Evolutionary conservation across 306 rosid genomes (phyloP), one percentile per base, ranked within the genome.

Genomic region (Astragalus glycyphyllos): DNA sequence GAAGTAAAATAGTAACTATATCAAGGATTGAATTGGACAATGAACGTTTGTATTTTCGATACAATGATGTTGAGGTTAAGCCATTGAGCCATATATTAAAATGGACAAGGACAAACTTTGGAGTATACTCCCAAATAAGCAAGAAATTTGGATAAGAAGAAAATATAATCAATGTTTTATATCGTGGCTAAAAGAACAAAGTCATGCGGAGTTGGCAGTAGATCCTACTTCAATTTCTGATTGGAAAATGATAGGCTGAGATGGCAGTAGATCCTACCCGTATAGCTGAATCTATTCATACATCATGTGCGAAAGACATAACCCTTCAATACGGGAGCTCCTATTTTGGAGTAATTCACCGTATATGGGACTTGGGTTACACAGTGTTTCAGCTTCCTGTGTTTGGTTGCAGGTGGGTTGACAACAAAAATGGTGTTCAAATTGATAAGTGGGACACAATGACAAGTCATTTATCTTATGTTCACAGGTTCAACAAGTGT

Each of bases 391-490:
- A 15, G 17, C 32, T 34, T 0, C 38, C 0, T 4, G 38, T 34
- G 38, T 34, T 51, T 9, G 58, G 58, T 51, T 51, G 58, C 58
- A 8, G 17, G 12, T 16, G 32, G 58, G 58, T 51, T 17, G 58
- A 51, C 6, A 17, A 51, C 6, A 51, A 17, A 5, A 50, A 20
- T 51, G 34, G 35, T 6, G 1, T 20, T 9, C 4, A 7, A 53
- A 32, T 51, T 15, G 32, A 51, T 51, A 4, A 8, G 20, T 51
- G n/a, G n/a, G n/a, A n/a, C n/a, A n/a, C n/a, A n/a, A n/a, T n/a
- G n/a, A n/a, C n/a, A n/a, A n/a, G n/a, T n/a, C n/a, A n/a, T n/a
- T n/a, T n/a, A n/a, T n/a, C n/a, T n/a, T n/a, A n/a, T n/a, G n/a
- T n/a, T n/a, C n/a, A n/a, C n/a, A n/a, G n/a, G n/a, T n/a, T n/a